A percentile compares a stretch with the other conserved stretches of the same genome.
Evolutionary conservation across 2,329 filamentous ascomycete genomes (phyloP).

Genomic region (Coniosporium tulheliwenetii): DNA sequence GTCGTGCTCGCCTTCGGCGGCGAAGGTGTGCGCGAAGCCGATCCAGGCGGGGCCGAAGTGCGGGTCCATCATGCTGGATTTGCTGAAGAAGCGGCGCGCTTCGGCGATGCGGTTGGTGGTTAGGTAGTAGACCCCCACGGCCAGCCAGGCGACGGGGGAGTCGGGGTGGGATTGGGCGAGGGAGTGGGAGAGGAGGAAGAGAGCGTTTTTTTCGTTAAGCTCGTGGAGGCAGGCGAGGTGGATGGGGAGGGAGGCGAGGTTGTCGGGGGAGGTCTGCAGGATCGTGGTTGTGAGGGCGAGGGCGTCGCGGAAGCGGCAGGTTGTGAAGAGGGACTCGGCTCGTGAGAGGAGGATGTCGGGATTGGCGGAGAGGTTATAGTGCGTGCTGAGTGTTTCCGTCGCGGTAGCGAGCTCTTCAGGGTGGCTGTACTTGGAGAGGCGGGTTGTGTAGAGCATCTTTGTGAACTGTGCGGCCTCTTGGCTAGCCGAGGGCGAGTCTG

Average conservation of each 20-base stretch:
- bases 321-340: constrained; percentile 83
- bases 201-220: constrained; percentile 67
- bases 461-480: constrained; percentile 90
- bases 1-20: constrained; percentile 92
- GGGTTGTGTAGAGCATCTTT: constrained; percentile 89
- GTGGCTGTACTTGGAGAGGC: constrained; percentile 88
- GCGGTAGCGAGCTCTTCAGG: constrained; percentile 69
- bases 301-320: constrained; percentile 84
- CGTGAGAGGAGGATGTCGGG: constrained; percentile 80
- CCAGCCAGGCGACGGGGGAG: constrained; percentile 83
- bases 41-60: constrained; percentile 98
- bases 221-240: constrained; percentile 87
- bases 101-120: constrained; percentile 80
- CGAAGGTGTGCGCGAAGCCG: constrained; percentile 95
- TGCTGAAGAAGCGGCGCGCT: constrained; percentile 89
- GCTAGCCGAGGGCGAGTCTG: constrained; percentile 50
- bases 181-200: constrained; percentile 86
- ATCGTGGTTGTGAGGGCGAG: constrained; percentile 72
- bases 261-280: constrained; percentile 70
- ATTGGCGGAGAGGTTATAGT: constrained; percentile 77
- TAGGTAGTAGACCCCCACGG: constrained; percentile 91
- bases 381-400: constrained; percentile 79
- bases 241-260: constrained; percentile 75
- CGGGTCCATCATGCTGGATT: constrained; percentile 92
- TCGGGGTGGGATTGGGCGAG: constrained; percentile 83